Conservation (phyloP, 2,329 filamentous ascomycete species). For the Pseudogymnoascus sp. region DNA sequence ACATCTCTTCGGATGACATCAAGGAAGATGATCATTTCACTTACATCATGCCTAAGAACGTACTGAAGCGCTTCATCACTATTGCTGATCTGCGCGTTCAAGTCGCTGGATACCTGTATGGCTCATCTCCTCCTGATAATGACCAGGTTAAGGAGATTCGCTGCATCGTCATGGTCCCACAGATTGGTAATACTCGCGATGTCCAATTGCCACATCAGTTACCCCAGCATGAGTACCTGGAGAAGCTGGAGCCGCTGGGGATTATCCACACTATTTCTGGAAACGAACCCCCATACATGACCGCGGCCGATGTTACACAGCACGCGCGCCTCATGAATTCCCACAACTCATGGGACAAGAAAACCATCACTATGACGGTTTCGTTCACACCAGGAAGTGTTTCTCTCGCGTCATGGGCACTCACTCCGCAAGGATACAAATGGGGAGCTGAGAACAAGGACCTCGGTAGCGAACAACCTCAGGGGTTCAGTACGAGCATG, state of each 20-base stretch:
- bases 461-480: conserved; percentile 81
- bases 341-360: conserved; percentile 73
- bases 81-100: conserved; percentile 95
- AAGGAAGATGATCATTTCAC: conserved; percentile 73
- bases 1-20: conserved; percentile 92
- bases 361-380: conserved; percentile 89
- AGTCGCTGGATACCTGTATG: conserved; percentile 92
- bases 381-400: conserved; percentile 96
- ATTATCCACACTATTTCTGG: conserved; percentile 93
- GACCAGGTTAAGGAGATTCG: conserved; percentile 94
- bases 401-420: conserved; percentile 84
- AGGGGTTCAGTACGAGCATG: conserved; percentile 86
- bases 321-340: conserved; percentile 83
- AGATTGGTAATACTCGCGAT: conserved; percentile 87
- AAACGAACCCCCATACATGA: conserved; percentile 95
- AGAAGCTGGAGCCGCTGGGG: conserved; percentile 79
- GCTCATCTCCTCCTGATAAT: conserved; percentile 85
- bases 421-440: conserved; percentile 87
- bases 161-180: conserved; percentile 95
- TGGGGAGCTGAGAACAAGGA: conserved; percentile 98
- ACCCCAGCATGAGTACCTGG: conserved; percentile 85
- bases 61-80: conserved; percentile 95
- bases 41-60: conserved; percentile 98
- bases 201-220: conserved; percentile 84
- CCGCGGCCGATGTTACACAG: conserved; percentile 85